A percentile compares a stretch with the other conserved stretches of the same genome.
Evolutionary conservation across 331 rosid species (phyloP).

Genomic region (Acacia concinna): DNA sequence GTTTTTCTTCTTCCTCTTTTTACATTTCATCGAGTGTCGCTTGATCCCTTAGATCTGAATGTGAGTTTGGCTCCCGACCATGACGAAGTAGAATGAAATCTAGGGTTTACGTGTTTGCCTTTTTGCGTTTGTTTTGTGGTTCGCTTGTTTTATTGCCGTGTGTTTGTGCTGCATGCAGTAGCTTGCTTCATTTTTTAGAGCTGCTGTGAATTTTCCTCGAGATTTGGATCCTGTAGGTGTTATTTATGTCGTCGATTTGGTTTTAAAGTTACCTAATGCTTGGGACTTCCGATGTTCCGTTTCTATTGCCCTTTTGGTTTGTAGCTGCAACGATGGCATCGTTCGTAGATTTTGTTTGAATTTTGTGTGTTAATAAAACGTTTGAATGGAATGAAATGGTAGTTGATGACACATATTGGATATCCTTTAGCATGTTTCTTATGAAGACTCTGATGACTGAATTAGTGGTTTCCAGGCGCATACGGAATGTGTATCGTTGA

Average conservation of each 20-base stretch:
- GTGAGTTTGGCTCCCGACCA: not conserved
- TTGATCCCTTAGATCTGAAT: slow-evolving; percentile 43
- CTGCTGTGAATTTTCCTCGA: not conserved
- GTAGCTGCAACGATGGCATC: not conserved
- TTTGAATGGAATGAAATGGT: not conserved
- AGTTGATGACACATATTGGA: not conserved
- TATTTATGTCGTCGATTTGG: not conserved
- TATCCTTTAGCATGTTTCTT: slow-evolving; percentile 8
- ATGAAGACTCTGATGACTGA: not conserved
- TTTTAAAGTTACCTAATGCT: not conserved
- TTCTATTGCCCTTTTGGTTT: not conserved
- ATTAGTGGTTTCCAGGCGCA: not conserved
- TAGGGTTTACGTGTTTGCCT: slow-evolving; percentile 35
- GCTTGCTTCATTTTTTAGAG: not conserved
- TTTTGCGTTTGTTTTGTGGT: not conserved
- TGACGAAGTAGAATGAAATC: slow-evolving; percentile 11
- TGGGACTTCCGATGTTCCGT: slow-evolving; percentile 3
- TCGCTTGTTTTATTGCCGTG: not conserved
- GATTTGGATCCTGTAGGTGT: slow-evolving; percentile 10
- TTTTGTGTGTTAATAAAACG: not conserved
- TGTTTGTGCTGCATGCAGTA: slow-evolving; percentile 18
- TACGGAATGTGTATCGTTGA: not conserved
- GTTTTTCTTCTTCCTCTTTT: not conserved
- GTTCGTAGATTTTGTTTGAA: not conserved
- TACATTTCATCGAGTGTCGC: not conserved